phyloP scores from a whole-genome alignment of 1,284 basidiomycete genomes.

The Papiliotrema laurentii region DNA sequence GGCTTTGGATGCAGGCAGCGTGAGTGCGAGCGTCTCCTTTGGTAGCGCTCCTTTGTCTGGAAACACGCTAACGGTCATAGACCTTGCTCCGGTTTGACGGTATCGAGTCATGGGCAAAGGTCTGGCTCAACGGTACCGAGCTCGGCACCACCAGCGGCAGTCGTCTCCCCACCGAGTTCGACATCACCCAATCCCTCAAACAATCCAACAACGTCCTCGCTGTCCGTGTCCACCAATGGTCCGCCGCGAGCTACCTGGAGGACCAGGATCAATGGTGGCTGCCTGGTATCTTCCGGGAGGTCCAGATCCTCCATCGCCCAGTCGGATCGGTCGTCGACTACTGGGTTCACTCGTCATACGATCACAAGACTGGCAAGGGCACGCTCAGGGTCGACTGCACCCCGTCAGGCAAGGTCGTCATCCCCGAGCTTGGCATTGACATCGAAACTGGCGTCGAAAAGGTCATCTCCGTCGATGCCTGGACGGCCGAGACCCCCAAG shows the following conservation, averaged over 20 bases:
- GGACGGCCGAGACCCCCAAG: constrained; percentile 20
- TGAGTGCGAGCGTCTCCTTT: constrained; percentile 13
- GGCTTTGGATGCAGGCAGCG: background rate
- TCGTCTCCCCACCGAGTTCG: constrained; percentile 20
- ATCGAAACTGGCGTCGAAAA: constrained; percentile 11
- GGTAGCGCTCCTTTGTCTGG: too few species aligned
- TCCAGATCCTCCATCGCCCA: constrained; percentile 20
- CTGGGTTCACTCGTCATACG: constrained; percentile 21
- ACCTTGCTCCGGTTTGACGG: constrained; percentile 22
- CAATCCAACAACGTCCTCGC: constrained; percentile 3
- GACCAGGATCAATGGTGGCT: constrained; percentile 32
- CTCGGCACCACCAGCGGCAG: constrained; percentile 13
- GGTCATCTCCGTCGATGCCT: constrained; percentile 10
- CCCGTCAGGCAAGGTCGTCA: constrained; percentile 7
- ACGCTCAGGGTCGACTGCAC: constrained; percentile 19
- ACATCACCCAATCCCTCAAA: constrained; percentile 6
- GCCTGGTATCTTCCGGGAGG: constrained; percentile 26
- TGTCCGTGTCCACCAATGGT: constrained; percentile 22
- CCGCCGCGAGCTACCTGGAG: constrained; percentile 16
- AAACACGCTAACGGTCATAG: constrained; percentile 30
- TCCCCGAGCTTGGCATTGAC: constrained; percentile 21
- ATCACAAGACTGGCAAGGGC: constrained; percentile 13
- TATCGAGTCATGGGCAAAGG: constrained; percentile 22
- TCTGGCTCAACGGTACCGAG: constrained; percentile 20
- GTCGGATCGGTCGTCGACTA: constrained; percentile 10